phyloP scores from a whole-genome alignment of 306 rosid genomes.

The Fragaria iinumae region DNA sequence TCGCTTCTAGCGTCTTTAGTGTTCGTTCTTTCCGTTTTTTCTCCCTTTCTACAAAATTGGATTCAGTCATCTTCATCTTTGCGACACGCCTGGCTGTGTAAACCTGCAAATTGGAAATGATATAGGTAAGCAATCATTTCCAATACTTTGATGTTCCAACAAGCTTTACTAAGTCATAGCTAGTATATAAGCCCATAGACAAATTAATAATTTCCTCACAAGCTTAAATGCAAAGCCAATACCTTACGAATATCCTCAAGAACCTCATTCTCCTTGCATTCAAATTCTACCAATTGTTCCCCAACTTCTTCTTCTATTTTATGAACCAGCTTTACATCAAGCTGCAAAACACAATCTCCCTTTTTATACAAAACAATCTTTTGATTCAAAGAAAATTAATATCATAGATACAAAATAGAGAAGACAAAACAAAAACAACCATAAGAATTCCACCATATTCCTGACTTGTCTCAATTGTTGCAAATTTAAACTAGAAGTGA shows the following conservation, averaged over 20 bases:
- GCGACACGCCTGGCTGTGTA: constrained; percentile 75
- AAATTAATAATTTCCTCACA: not conserved
- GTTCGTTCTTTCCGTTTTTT: constrained; percentile 73
- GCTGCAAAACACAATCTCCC: constrained; percentile 41
- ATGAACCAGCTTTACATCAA: constrained; percentile 65
- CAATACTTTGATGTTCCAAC: not conserved
- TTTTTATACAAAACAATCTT: not conserved
- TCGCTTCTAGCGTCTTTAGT: constrained; percentile 51
- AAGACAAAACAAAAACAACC: not conserved
- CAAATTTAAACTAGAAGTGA: not conserved
- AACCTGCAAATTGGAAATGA: constrained; percentile 44
- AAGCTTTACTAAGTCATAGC: not conserved
- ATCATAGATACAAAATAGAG: not conserved
- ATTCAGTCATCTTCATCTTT: constrained; percentile 76
- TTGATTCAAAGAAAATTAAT: not conserved
- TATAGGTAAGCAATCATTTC: not conserved
- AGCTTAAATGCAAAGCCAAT: not conserved
- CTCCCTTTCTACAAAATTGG: constrained; percentile 74
- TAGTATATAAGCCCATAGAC: not conserved
- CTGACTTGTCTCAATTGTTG: not conserved
- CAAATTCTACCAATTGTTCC: constrained; percentile 58
- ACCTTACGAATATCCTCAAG: constrained; percentile 63
- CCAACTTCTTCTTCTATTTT: constrained; percentile 66
- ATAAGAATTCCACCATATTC: not conserved
- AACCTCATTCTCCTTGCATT: constrained; percentile 73